Base-by-base conservation (phyloP, 192 early-diverging fungal genomes). In the Coemansia sp. region DNA sequence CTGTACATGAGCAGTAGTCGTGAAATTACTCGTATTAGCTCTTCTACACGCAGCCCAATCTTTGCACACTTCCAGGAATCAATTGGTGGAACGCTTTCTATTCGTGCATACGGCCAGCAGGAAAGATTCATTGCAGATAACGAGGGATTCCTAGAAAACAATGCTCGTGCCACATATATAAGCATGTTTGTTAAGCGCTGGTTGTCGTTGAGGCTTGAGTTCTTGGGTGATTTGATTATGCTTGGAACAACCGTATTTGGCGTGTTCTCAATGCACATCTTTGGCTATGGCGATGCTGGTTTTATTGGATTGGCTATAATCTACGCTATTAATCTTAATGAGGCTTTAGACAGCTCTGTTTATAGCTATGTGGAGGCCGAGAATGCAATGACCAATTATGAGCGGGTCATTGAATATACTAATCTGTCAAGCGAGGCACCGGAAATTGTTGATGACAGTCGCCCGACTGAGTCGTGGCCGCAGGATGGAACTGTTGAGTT, bases 61-160 rank as follows among this genome's bases (percentile, higher is more conserved):
- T 94, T 90, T 64, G 85, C 93, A 0, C 90, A 90, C 62, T 86
- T 98, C 61, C 81, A 86, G 40, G 92, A 94, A 55, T 85, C 89
- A 0, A 67, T 94, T 40, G 84, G 76, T 25, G 95, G 95, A 0
- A 57, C 92, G 12, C 73, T 90, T 1, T 93, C 91, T 1, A 93
- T 98, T 59, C 83, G 94, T 24, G 93, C 94, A 0, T 98, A 93
- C 67, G 61, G 81, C 49, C 91, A 87, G 55, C 87, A 96, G 62
- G 47, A 70, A 0, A 86, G 92, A 19, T 98, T 96, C 54, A 72
- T 88, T 7, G 61, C 53, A 6, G 73, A 73, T 13, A 95, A 90
- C 62, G 85, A 88, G 59, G 48, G 58, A 27, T 69, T 75, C 53
- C 70, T 93, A 2, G 89, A 94, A 53, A 63, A 66, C 17, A 93